These are phyloP conservation scores for Daldinia eschscholtzii DNA, from an alignment of 2,329 filamentous ascomycete genomes.

Conservation along the genomic window DNA sequence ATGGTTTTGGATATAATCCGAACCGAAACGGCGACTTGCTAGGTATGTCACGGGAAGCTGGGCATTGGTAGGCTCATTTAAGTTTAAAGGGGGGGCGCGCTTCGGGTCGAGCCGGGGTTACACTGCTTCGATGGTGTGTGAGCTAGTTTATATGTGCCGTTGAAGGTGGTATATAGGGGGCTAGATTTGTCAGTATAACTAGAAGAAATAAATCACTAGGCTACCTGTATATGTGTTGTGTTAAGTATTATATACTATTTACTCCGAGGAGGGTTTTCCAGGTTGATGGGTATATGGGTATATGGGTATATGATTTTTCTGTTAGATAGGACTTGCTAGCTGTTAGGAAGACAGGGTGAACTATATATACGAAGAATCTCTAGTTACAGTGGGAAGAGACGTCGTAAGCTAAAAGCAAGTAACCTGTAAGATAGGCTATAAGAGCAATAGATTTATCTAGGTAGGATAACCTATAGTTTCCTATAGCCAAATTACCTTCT, in stretches of 20 bases:
- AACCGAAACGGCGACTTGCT: background rate
- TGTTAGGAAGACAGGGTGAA: too few species aligned
- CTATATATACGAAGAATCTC: too few species aligned
- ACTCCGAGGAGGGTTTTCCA: background rate
- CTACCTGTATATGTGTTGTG: background rate
- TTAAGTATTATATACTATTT: background rate
- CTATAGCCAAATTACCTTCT: too few species aligned
- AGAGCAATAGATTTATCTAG: too few species aligned
- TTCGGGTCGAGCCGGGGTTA: constrained; percentile 10
- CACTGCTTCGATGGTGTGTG: constrained; percentile 1
- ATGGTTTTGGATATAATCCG: constrained; percentile 1
- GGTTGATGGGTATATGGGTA: background rate
- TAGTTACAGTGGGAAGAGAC: too few species aligned
- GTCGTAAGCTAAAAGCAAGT: too few species aligned
- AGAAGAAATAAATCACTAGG: background rate
- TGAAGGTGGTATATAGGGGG: constrained; percentile 1
- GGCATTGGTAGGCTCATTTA: background rate
- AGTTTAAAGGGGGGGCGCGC: background rate
- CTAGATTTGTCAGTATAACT: constrained; percentile 1
- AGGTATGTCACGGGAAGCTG: background rate
- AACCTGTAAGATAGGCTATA: too few species aligned
- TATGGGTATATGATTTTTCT: too few species aligned
- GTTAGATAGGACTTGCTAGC: too few species aligned
- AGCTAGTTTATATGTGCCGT: background rate
- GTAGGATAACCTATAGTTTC: too few species aligned